These are phyloP conservation scores for Pezicula neosporulosa DNA, from an alignment of 2,329 filamentous ascomycete species.

Conservation along the genomic window DNA sequence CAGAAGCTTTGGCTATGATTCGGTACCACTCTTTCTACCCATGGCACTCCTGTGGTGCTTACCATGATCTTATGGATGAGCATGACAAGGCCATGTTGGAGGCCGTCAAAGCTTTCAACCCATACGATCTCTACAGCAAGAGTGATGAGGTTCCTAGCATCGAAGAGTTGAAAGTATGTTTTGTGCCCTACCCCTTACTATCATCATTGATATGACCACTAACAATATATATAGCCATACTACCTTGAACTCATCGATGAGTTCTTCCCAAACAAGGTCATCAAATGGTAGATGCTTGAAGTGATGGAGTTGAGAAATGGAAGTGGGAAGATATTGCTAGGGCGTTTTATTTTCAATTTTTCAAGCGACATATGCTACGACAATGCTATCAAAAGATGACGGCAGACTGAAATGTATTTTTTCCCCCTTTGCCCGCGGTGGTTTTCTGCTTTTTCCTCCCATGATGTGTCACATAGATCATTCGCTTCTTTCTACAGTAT, in stretches of 20 bases:
- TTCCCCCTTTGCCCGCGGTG: too few species aligned
- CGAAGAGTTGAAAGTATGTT: constrained; percentile 67
- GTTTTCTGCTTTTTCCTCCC: too few species aligned
- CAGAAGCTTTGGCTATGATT: constrained; percentile 87
- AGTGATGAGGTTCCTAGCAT: constrained; percentile 75
- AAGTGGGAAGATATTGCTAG: too few species aligned
- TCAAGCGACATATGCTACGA: too few species aligned
- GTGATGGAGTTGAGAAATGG: too few species aligned
- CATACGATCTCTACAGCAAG: constrained; percentile 91
- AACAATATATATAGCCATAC: constrained; percentile 50
- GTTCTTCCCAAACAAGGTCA: constrained; percentile 65
- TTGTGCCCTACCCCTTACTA: neutral
- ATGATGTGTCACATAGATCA: too few species aligned
- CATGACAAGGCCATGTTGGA: constrained; percentile 77
- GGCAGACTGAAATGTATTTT: too few species aligned
- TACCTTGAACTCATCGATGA: constrained; percentile 73
- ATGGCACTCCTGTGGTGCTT: constrained; percentile 82
- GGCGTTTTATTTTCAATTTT: too few species aligned
- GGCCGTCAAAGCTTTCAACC: constrained; percentile 83
- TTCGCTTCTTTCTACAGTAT: too few species aligned
- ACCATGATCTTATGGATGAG: constrained; percentile 77
- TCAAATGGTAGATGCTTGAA: constrained; percentile 56
- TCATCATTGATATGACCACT: neutral
- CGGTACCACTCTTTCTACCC: constrained; percentile 90
- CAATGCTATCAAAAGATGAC: too few species aligned